Conservation (phyloP, 495 filamentous ascomycete species). For the Talaromyces ruber region DNA sequence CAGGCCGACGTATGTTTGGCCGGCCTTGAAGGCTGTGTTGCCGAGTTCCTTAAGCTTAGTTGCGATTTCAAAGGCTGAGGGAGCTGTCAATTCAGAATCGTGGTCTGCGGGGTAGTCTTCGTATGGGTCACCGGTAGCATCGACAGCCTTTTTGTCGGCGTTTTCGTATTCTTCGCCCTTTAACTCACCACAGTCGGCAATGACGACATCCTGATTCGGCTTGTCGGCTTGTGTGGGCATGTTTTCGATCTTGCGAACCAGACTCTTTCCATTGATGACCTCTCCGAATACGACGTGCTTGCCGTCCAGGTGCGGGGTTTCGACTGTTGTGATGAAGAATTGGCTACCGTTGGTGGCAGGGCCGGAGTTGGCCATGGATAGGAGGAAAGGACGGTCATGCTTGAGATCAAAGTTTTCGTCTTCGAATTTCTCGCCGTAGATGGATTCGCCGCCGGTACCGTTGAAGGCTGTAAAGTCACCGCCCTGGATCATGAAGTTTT, state of each 20-base stretch:
- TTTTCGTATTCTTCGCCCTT: slow-evolving; percentile 55
- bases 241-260: slow-evolving; percentile 87
- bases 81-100: slow-evolving; percentile 55
- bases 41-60: slow-evolving; percentile 46
- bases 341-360: slow-evolving; percentile 91
- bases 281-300: slow-evolving; percentile 73
- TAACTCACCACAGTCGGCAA: slow-evolving; percentile 83
- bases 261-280: slow-evolving; percentile 74
- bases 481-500: slow-evolving; percentile 98
- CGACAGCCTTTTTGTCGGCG: slow-evolving; percentile 54
- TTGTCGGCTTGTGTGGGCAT: slow-evolving; percentile 74
- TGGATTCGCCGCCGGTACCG: slow-evolving; percentile 93
- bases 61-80: slow-evolving; percentile 54
- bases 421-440: slow-evolving; percentile 96
- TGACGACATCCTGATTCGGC: slow-evolving; percentile 61
- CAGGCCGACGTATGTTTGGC: slow-evolving; percentile 60
- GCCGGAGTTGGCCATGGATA: slow-evolving; percentile 97
- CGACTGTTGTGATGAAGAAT: slow-evolving; percentile 95
- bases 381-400: slow-evolving; percentile 89
- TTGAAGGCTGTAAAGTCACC: slow-evolving; percentile 97
- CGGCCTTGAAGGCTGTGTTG: slow-evolving; percentile 75
- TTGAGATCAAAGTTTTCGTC: slow-evolving; percentile 94
- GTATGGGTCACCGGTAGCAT: slow-evolving; percentile 82
- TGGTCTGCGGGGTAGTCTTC: slow-evolving; percentile 96
- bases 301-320: slow-evolving; percentile 85